Conservation (phyloP, 495 filamentous ascomycete species). For the Talaromyces liani region DNA sequence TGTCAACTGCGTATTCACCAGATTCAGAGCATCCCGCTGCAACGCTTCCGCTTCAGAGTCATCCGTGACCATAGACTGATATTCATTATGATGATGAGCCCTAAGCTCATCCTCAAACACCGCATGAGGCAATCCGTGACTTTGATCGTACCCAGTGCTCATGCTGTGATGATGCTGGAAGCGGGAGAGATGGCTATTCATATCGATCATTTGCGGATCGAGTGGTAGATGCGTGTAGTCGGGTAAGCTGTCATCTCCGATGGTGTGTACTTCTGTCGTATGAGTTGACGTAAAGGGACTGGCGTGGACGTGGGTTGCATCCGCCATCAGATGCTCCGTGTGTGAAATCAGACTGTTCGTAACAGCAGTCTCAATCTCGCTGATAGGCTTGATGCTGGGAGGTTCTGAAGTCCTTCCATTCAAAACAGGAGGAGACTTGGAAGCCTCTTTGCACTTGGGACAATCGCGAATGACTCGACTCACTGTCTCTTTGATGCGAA, state of each 20-base stretch:
- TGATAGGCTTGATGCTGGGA: conserved; percentile 9
- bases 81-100: conserved; percentile 31
- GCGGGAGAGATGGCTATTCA: conserved; percentile 31
- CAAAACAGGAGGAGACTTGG: conserved; percentile 42
- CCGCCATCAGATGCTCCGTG: conserved; percentile 24
- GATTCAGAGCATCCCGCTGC: conserved; percentile 30
- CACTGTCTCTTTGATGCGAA: conserved; percentile 97
- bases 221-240: conserved; percentile 35
- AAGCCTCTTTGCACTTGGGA: conserved; percentile 76
- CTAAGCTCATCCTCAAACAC: conserved; percentile 36
- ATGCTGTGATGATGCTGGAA: conserved; percentile 33
- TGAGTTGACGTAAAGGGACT: conserved; percentile 28
- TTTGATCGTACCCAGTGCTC: conserved; percentile 23
- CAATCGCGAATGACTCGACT: conserved; percentile 91
- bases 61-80: conserved; percentile 41
- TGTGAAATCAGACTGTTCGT: conserved; percentile 11
- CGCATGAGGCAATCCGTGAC: conserved; percentile 20
- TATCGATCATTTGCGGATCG: conserved; percentile 39
- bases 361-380: conserved; percentile 18
- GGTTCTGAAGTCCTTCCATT: conserved; percentile 15
- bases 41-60: conserved; percentile 29
- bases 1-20: conserved; percentile 34
- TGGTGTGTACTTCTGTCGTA: conserved; percentile 19
- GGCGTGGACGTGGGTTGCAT: conserved; percentile 22
- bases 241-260: conserved; percentile 23